phyloP scores from a whole-genome alignment of 169 alveolate genomes.

The Cyclospora cayetanensis region DNA sequence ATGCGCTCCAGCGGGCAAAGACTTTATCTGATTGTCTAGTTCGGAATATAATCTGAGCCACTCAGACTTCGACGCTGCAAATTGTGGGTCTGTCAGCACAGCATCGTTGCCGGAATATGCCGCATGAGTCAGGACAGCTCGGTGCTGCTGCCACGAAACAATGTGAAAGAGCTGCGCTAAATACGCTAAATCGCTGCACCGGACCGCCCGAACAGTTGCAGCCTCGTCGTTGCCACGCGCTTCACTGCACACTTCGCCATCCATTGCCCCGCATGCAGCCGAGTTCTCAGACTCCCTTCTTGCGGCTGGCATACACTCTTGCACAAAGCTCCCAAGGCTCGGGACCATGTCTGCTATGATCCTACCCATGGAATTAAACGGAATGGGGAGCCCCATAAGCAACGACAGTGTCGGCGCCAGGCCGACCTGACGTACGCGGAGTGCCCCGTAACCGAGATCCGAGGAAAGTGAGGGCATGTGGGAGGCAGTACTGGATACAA shows the following conservation, averaged over 20 bases:
- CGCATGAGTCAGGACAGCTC: constrained; percentile 48
- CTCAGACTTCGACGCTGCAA: constrained; percentile 9
- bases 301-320: constrained; percentile 24
- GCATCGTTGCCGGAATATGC: constrained; percentile 25
- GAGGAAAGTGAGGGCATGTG: constrained; percentile 32
- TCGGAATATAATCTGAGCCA: constrained; percentile 40
- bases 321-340: constrained; percentile 60
- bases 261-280: neutral
- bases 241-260: constrained; percentile 1
- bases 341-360: constrained; percentile 66
- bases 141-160: constrained; percentile 70
- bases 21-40: constrained; percentile 51
- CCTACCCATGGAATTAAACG: constrained; percentile 60
- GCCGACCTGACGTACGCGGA: constrained; percentile 71
- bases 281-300: neutral
- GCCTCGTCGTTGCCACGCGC: neutral
- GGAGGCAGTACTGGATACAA: neutral
- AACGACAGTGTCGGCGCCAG: constrained; percentile 69
- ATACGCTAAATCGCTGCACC: constrained; percentile 59
- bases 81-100: constrained; percentile 53
- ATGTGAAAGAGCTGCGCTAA: constrained; percentile 64
- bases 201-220: constrained; percentile 28
- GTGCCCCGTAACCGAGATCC: constrained; percentile 49
- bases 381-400: constrained; percentile 70
- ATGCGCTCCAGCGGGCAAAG: constrained; percentile 46